Evolutionary conservation across 1,284 basidiomycete genomes (phyloP).

Genomic region (Rhizopogon hawkerae): DNA sequence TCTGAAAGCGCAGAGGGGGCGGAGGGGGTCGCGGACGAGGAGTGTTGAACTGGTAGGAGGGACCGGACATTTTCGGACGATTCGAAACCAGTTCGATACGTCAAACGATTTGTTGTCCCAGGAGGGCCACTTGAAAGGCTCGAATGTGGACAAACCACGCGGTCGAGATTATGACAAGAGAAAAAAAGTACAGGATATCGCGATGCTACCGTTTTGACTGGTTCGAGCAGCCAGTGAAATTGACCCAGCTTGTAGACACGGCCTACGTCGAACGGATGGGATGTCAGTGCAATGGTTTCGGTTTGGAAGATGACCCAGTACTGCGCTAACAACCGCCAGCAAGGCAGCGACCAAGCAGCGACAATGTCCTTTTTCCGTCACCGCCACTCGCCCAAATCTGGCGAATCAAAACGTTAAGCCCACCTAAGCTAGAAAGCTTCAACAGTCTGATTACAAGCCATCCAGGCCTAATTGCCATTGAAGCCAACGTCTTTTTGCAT

Average conservation of each 20-base stretch:
- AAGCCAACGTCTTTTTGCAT: neutral
- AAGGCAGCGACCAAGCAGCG: slow-evolving; percentile 11
- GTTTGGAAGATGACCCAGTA: slow-evolving; percentile 22
- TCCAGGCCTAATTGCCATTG: neutral
- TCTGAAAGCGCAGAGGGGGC: slow-evolving; percentile 49
- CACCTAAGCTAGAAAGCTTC: too few relatives aligned
- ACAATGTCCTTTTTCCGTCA: slow-evolving; percentile 14
- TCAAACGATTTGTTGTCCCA: slow-evolving; percentile 14
- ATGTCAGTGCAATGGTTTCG: slow-evolving; percentile 5
- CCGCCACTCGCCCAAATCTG: slow-evolving; percentile 8
- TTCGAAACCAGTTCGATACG: slow-evolving; percentile 28
- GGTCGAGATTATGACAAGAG: slow-evolving; percentile 2
- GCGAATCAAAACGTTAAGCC: neutral
- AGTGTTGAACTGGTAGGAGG: slow-evolving; percentile 56
- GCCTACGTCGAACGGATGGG: slow-evolving; percentile 4
- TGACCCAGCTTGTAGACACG: neutral
- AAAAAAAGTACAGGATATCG: neutral
- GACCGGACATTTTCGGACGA: slow-evolving; percentile 39
- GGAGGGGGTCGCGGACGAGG: slow-evolving; percentile 57
- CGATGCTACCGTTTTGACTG: neutral
- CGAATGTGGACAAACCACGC: slow-evolving; percentile 7
- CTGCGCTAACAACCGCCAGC: slow-evolving; percentile 26
- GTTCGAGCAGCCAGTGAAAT: neutral
- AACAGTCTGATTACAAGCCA: neutral
- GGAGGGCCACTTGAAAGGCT: slow-evolving; percentile 10